Percentiles rank a stretch among this genome's conserved stretches.
Conservation (phyloP, 805 yeast species). For the Candida oleophila region DNA sequence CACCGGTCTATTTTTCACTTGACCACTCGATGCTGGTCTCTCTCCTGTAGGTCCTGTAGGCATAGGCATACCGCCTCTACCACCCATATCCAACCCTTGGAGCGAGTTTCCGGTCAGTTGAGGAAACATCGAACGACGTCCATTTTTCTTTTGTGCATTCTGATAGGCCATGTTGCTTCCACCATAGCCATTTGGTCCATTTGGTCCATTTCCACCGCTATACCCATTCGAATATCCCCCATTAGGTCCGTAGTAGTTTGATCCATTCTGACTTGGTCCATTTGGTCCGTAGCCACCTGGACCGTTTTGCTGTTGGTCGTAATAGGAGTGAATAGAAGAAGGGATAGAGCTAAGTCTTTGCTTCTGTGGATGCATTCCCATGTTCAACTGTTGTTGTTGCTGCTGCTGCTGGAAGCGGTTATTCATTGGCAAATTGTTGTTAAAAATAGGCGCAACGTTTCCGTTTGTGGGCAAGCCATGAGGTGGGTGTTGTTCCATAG, state of each 20-base stretch:
- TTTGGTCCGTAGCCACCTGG: neutral
- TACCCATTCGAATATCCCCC: neutral
- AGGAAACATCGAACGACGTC: constrained; percentile 37
- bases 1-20: constrained; percentile 5
- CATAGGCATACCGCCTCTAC: constrained; percentile 49
- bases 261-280: constrained; percentile 7
- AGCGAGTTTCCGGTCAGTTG: constrained; percentile 27
- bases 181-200: neutral
- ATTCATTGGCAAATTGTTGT: constrained; percentile 12
- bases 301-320: constrained; percentile 7
- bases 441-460: constrained; percentile 20
- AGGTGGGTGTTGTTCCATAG: constrained; percentile 28
- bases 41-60: constrained; percentile 20
- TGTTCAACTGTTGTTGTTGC: constrained; percentile 9
- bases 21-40: constrained; percentile 1
- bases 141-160: constrained; percentile 23
- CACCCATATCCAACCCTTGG: constrained; percentile 40
- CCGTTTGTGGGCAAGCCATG: constrained; percentile 33
- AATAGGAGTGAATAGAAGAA: constrained; percentile 10
- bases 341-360: constrained; percentile 16
- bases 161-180: constrained; percentile 2
- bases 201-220: neutral
- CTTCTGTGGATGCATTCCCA: constrained; percentile 11
- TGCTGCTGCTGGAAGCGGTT: constrained; percentile 14
- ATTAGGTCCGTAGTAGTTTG: neutral